These are phyloP conservation scores for Haberlea rhodopensis DNA, from an alignment of 257 asterid species.

Conservation along the genomic window DNA sequence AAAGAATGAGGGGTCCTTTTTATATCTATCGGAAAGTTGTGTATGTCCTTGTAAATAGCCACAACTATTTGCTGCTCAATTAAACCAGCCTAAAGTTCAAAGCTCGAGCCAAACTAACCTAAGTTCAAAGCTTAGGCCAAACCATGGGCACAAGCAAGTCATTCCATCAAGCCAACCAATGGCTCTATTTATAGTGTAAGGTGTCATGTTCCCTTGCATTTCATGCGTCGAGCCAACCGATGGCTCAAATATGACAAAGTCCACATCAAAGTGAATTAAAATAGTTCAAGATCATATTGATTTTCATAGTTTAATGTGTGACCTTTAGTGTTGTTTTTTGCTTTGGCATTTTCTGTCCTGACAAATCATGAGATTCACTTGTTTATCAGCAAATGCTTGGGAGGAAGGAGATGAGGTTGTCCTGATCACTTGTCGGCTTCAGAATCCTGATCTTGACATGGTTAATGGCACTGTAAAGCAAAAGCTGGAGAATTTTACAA, in stretches of 20 bases:
- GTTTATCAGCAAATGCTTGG: conserved; percentile 91
- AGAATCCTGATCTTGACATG: conserved; percentile 75
- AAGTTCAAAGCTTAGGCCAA: no score
- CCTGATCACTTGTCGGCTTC: conserved; percentile 81
- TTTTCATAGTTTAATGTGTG: neutral
- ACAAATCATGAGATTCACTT: neutral
- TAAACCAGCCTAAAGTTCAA: no score
- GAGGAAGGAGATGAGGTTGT: conserved; percentile 98
- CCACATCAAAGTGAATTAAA: neutral
- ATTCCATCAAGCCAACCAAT: no score
- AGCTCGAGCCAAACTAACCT: no score
- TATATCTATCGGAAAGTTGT: no score
- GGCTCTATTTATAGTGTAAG: no score
- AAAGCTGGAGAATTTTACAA: conserved; percentile 68
- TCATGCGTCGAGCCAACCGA: no score
- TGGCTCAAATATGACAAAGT: neutral
- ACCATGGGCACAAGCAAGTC: no score
- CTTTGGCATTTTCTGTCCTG: conserved; percentile 11
- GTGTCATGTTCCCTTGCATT: no score
- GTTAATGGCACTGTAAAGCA: conserved; percentile 55
- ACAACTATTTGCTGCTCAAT: neutral
- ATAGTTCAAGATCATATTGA: conserved; percentile 14
- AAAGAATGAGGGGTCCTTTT: no score
- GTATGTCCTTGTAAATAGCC: neutral
- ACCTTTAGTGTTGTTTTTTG: neutral